Evolutionary conservation across 2,329 filamentous ascomycete species (phyloP).

Genomic region (Cercospora brassicicola): DNA sequence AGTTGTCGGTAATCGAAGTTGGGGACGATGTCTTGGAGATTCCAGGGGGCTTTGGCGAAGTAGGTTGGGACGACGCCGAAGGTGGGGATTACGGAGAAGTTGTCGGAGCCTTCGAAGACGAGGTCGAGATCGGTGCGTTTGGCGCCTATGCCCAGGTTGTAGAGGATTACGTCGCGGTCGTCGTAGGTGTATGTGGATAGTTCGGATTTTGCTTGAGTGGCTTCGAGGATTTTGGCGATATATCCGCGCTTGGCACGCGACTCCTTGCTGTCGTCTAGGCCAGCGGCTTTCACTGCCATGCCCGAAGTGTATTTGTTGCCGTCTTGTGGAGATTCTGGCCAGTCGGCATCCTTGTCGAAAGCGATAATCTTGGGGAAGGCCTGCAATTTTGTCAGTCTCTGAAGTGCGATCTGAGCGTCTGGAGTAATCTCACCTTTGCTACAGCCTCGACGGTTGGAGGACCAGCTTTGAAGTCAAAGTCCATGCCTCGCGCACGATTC

Average conservation of each 20-base stretch:
- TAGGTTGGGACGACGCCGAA: constrained; percentile 93
- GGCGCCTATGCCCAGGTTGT: constrained; percentile 86
- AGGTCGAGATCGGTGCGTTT: constrained; percentile 84
- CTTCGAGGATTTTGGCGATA: constrained; percentile 74
- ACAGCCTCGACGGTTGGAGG: constrained; percentile 23
- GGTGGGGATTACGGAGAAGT: constrained; percentile 90
- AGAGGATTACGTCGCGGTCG: constrained; percentile 86
- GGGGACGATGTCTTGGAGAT: constrained; percentile 77
- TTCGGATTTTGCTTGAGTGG: constrained; percentile 56
- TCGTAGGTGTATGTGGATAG: constrained; percentile 58
- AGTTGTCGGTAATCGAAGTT: constrained; percentile 99
- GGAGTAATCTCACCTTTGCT: constrained; percentile 10
- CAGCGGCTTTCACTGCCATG: constrained; percentile 53
- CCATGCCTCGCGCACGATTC: constrained; percentile 84
- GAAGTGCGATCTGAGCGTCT: background rate
- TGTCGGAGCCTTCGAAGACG: constrained; percentile 84
- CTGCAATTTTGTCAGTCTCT: background rate
- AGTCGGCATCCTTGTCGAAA: constrained; percentile 83
- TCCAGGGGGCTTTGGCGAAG: constrained; percentile 75
- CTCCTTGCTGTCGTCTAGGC: constrained; percentile 46
- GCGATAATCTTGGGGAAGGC: constrained; percentile 73
- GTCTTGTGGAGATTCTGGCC: constrained; percentile 76
- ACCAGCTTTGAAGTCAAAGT: constrained; percentile 56
- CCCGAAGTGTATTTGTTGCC: constrained; percentile 62
- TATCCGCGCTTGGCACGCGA: constrained; percentile 35